Base-by-base conservation (phyloP, 2,329 filamentous ascomycete genomes). In the Beauveria brongniartii region DNA sequence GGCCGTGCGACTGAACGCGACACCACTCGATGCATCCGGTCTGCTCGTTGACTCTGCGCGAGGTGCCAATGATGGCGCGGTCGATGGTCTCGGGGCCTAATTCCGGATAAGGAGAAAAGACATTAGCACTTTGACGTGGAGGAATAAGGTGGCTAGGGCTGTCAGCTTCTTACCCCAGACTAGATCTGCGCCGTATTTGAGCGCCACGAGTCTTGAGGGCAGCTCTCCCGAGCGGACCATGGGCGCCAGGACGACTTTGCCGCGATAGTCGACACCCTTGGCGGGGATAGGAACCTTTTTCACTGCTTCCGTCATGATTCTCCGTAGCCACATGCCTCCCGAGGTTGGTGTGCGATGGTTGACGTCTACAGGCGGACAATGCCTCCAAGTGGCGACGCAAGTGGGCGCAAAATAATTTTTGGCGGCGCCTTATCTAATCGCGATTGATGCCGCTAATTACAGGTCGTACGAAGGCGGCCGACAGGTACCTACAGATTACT, bases 191-290 rank as follows among this genome's bases (percentile, higher is more conserved):
- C 94, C 94, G 73, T 99, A 97, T 70, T 95, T 90, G 64, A 99
- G 84, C 37, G 94, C 91, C 48, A 96, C 77, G 28, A 99, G 82
- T 62, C 94, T 87, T 44, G 91, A 94, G 3, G 94, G 93, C 63
- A 97, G 79, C 78, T 99, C 94, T 71, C 94, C 94, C n/a, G 91
- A 96, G 67, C 94, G 89, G 62, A 97, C 93, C 94, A 99, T 99
- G 46, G 94, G 94, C 64, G 94, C 94, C 65, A 99, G 88, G 50
- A 97, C 94, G 65, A 97, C 77, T 75, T 95, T 97, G 75, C 90
- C 89, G 67, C 93, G 85, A 76, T 97, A 97, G 78, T 97, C 92
- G 69, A 96, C 92, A 56, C 93, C 93, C 73, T 89, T 89, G 63
- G 81, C 83, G 65, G 93, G 93, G 66, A 97, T 96, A 56, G 91